These are phyloP conservation scores for Astragalus glycyphyllos DNA, from an alignment of 306 rosid species.

Conservation along the genomic window DNA sequence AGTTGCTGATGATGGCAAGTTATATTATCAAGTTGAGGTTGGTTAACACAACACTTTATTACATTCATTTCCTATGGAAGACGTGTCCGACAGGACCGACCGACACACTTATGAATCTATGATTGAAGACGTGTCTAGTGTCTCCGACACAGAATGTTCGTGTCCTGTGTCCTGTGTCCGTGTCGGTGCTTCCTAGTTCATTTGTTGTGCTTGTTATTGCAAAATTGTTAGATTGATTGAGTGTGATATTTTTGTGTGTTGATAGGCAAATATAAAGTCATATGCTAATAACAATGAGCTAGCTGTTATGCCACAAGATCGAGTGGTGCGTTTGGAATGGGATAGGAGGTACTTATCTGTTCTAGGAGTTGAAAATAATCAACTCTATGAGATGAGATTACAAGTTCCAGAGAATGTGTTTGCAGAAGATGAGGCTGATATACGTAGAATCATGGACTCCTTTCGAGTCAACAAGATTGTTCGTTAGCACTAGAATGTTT, in stretches of 20 bases:
- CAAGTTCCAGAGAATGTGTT: constrained; percentile 89
- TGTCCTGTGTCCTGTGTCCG: no score
- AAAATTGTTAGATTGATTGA: constrained; percentile 1
- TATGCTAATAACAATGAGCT: constrained; percentile 91
- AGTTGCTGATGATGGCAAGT: constrained; percentile 85
- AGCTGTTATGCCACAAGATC: constrained; percentile 93
- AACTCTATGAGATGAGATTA: constrained; percentile 86
- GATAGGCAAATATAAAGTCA: constrained; percentile 90
- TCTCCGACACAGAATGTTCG: no score
- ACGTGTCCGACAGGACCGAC: no score
- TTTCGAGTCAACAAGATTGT: constrained; percentile 81
- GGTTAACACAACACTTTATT: constrained; percentile 4
- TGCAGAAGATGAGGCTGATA: constrained; percentile 72
- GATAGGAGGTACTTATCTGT: constrained; percentile 89
- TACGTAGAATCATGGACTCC: constrained; percentile 86
- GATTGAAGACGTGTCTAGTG: no score
- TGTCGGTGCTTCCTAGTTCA: no score
- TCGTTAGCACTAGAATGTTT: constrained; percentile 38
- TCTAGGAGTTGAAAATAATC: constrained; percentile 91
- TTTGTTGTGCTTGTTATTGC: no score
- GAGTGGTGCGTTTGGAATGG: constrained; percentile 89
- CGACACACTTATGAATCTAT: no score
- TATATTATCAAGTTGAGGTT: constrained; percentile 93
- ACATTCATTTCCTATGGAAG: no score
- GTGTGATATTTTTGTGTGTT: constrained; percentile 35